Evolutionary conservation across 2,329 filamentous ascomycete genomes (phyloP), one percentile per base, ranked within the genome.

Genomic region (Neofusicoccum laricinum): DNA sequence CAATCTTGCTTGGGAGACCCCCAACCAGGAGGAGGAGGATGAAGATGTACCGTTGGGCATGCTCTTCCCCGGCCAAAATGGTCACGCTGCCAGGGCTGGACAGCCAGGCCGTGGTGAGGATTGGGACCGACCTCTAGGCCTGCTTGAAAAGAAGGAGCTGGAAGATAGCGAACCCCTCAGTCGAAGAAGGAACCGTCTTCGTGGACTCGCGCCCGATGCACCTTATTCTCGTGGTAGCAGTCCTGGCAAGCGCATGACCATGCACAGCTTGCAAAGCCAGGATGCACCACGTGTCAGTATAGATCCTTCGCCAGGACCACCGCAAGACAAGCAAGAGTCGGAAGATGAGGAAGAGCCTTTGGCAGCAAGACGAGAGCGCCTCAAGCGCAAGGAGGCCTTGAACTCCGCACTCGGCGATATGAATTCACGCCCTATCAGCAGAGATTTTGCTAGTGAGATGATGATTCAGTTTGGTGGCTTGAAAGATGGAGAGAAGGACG

Each of bases 101-200:
- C 57, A 48, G 45, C 76, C 81, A 62, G 73, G 81, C 36, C 77
- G 67, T 67, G 76, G 66, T 71, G 71, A 70, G 53, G 79, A 77
- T 71, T 88, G 67, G 84, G 88, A 77, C 78, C 87, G 80, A 11
- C 90, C 91, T 0, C 75, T 92, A 4, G 91, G 91, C 4, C 76
- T 95, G 64, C 88, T 95, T 81, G 90, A 96, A 73, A 88, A 87
- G 70, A 88, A 92, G 51, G 90, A 96, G 65, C 80, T 95, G 68
- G 95, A 99, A 74, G 95, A 99, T 71, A 95, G 93, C 63, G 95
- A 98, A 74, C 93, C 95, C 0, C 81, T 97, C 19, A 93, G 90
- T 70, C 84, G 84, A 43, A 88, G 93, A 2, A 87, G 91, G 53
- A 90, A 89, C 45, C 85, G 93, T 64, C 82, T 97, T 6, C 85